A percentile compares a stretch with the other conserved stretches of the same genome.
Conservation (phyloP, 176 grass and related monocot species). For the Otatea glauca region DNA sequence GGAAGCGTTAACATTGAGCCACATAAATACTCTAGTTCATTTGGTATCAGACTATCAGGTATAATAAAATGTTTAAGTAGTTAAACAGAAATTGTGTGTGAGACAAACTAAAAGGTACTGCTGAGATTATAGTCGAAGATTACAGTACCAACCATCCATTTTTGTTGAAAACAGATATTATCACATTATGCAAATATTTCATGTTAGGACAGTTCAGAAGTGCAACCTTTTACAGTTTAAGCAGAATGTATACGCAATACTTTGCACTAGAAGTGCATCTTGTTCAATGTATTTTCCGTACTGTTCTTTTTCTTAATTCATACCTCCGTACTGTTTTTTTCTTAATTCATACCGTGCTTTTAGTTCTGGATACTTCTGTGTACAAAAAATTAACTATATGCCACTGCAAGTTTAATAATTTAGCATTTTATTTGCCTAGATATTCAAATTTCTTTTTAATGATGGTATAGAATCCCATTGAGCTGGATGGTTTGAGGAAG, state of each 20-base stretch:
- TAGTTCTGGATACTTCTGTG: not conserved
- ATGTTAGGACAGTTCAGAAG: slow-evolving; percentile 4
- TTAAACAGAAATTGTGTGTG: not conserved
- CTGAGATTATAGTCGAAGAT: not conserved
- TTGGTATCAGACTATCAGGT: not conserved
- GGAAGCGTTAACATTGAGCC: not conserved
- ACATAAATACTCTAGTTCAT: slow-evolving; percentile 11
- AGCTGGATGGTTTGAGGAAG: slow-evolving; percentile 90
- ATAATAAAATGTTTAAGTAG: slow-evolving; percentile 3
- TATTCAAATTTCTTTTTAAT: slow-evolving; percentile 45
- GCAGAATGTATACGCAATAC: not conserved
- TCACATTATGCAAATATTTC: slow-evolving; percentile 18
- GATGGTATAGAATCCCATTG: slow-evolving; percentile 68
- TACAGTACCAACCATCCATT: not conserved
- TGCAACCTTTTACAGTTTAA: not conserved
- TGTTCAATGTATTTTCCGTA: not conserved
- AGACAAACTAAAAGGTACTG: not conserved
- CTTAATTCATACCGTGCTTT: slow-evolving; percentile 26
- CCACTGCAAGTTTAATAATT: slow-evolving; percentile 16
- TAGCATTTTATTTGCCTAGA: slow-evolving; percentile 6
- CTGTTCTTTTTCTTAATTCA: not conserved
- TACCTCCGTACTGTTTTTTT: not conserved
- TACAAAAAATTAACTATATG: slow-evolving; percentile 6
- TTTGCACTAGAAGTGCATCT: slow-evolving; percentile 18
- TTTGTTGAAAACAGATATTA: not conserved